Conservation (phyloP, 2,329 filamentous ascomycete genomes). For the Aureobasidium sp. region DNA sequence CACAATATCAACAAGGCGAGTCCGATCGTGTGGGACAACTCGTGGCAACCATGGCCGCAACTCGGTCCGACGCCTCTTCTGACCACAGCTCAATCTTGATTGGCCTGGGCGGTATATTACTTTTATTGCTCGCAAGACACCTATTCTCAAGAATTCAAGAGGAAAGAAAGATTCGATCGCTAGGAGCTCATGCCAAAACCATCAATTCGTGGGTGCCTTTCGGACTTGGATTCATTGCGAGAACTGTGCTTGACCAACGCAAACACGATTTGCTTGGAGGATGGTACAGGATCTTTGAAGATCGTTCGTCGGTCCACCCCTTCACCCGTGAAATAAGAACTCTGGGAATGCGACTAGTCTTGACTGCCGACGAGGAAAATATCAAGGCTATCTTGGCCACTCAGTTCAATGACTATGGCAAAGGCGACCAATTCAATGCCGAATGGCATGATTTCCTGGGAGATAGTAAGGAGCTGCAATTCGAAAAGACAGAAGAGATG, state of each 20-base stretch:
- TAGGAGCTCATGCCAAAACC: constrained; percentile 40
- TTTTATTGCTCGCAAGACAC: constrained; percentile 11
- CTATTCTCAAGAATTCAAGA: constrained; percentile 23
- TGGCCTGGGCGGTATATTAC: not conserved
- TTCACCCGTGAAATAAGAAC: constrained; percentile 57
- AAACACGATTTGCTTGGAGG: constrained; percentile 52
- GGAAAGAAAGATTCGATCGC: constrained; percentile 33
- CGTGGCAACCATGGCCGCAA: not conserved
- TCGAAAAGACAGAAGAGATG: not conserved
- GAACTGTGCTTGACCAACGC: constrained; percentile 43
- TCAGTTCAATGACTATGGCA: constrained; percentile 79
- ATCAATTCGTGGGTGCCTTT: constrained; percentile 34
- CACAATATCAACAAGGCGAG: not conserved
- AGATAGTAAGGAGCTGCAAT: constrained; percentile 57
- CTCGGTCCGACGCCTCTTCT: not conserved
- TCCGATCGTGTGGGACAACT: not conserved
- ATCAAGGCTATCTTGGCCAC: constrained; percentile 85
- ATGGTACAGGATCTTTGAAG: constrained; percentile 52
- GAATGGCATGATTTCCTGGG: constrained; percentile 73
- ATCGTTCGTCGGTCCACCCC: constrained; percentile 30
- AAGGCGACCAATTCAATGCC: constrained; percentile 65
- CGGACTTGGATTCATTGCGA: constrained; percentile 58
- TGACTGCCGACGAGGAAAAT: constrained; percentile 81
- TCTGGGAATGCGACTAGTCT: constrained; percentile 53
- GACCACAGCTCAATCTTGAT: not conserved